Evolutionary conservation across 208 protist species (phyloP).

Genomic region (Crithidia fasciculata): DNA sequence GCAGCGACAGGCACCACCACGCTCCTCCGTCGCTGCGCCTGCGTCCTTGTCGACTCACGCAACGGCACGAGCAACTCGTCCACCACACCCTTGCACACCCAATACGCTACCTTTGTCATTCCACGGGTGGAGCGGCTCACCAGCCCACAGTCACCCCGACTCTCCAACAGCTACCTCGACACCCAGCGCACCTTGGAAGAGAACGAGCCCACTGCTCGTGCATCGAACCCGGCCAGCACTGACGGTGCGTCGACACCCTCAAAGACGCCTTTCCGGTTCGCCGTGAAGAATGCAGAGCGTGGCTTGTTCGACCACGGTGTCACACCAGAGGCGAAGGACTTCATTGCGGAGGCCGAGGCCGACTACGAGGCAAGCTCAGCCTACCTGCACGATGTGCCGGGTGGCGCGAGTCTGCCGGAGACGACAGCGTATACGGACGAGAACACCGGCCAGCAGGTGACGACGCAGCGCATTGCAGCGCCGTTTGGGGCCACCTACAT

Average conservation of each 20-base stretch:
- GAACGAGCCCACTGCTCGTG: too few relatives aligned
- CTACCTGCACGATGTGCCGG: conserved; percentile 48
- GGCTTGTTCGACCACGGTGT: conserved; percentile 76
- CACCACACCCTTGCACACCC: background rate
- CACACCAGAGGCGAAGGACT: conserved; percentile 50
- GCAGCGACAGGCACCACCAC: too few relatives aligned
- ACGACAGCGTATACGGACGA: conserved; percentile 37
- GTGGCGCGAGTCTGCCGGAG: conserved; percentile 26
- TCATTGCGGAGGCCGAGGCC: conserved; percentile 74
- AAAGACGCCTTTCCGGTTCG: conserved; percentile 40
- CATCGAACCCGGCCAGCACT: background rate
- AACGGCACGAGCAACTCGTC: background rate
- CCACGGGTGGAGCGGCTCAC: conserved; percentile 46
- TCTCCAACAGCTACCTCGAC: conserved; percentile 27
- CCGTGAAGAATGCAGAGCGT: conserved; percentile 57
- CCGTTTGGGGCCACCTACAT: conserved; percentile 78
- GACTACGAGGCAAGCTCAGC: conserved; percentile 67
- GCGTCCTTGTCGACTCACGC: background rate
- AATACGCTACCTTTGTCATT: conserved; percentile 27
- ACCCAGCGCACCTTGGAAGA: background rate
- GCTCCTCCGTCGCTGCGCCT: too few relatives aligned
- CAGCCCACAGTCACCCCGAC: conserved; percentile 9
- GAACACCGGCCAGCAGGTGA: conserved; percentile 31
- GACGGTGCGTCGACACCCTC: background rate
- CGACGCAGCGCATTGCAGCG: conserved; percentile 49